These are phyloP conservation scores for Stephania cephalantha DNA, from an alignment of 164 flowering plant species.

Conservation along the genomic window DNA sequence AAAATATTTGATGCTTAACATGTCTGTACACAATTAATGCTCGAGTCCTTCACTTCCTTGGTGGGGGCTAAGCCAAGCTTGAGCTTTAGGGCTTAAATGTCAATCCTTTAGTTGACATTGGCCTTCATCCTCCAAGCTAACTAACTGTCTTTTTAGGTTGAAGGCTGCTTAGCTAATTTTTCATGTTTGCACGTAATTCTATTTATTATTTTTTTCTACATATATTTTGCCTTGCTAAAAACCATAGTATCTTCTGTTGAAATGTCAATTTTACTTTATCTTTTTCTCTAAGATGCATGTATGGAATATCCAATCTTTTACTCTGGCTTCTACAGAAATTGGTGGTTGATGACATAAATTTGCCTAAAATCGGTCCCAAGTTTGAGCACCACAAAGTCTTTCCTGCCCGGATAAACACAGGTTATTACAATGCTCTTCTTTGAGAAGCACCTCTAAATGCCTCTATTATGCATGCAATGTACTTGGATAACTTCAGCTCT, in stretches of 20 bases:
- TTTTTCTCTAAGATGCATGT: neutral
- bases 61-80: neutral
- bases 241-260: neutral
- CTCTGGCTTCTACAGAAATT: slow-evolving; percentile 45
- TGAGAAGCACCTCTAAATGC: neutral
- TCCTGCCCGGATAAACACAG: slow-evolving; percentile 96
- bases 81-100: no score
- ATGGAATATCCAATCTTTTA: slow-evolving; percentile 4
- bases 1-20: no score
- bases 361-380: slow-evolving; percentile 88
- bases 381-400: slow-evolving; percentile 84
- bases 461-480: neutral
- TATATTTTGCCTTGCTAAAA: neutral
- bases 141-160: no score
- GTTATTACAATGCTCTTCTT: slow-evolving; percentile 28
- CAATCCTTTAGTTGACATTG: no score
- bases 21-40: no score
- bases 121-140: neutral
- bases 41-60: neutral
- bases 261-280: neutral
- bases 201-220: neutral
- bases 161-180: no score
- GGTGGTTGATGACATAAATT: slow-evolving; percentile 73
- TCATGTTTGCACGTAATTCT: neutral
- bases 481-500: neutral